These are phyloP conservation scores for Pseudogymnoascus sp. DNA, from an alignment of 2,329 filamentous ascomycete genomes.

Conservation along the genomic window DNA sequence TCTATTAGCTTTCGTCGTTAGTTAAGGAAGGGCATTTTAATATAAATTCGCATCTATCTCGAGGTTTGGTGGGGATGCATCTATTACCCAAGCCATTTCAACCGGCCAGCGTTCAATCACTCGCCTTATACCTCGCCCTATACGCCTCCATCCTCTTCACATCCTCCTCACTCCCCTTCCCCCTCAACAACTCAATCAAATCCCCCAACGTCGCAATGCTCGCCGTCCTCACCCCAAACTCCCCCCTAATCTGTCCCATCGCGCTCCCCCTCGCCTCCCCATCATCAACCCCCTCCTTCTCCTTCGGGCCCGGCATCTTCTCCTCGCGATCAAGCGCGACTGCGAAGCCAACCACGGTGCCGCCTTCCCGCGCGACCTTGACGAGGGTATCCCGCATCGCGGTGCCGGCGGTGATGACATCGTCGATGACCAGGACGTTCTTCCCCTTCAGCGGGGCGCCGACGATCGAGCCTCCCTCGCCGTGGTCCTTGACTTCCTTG, in stretches of 20 bases:
- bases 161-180: conserved; percentile 52
- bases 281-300: conserved; percentile 44
- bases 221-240: conserved; percentile 73
- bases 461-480: conserved; percentile 57
- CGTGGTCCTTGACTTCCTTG: conserved; percentile 59
- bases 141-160: conserved; percentile 63
- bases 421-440: conserved; percentile 57
- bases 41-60: not conserved
- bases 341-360: conserved; percentile 53
- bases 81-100: not conserved
- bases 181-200: conserved; percentile 59
- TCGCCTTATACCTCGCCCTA: conserved; percentile 52
- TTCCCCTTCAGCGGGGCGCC: conserved; percentile 53
- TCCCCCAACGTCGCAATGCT: conserved; percentile 77
- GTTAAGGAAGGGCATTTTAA: not conserved
- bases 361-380: conserved; percentile 53
- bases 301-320: conserved; percentile 33
- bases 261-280: conserved; percentile 64
- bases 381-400: conserved; percentile 55
- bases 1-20: not conserved
- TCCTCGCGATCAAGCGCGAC: conserved; percentile 51
- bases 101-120: conserved; percentile 30
- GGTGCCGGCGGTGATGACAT: conserved; percentile 61
- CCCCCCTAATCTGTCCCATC: conserved; percentile 74
- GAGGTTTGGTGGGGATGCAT: not conserved